Evolutionary conservation across 2,329 filamentous ascomycete species (phyloP).

Genomic region (Paecilomyces formosus): DNA sequence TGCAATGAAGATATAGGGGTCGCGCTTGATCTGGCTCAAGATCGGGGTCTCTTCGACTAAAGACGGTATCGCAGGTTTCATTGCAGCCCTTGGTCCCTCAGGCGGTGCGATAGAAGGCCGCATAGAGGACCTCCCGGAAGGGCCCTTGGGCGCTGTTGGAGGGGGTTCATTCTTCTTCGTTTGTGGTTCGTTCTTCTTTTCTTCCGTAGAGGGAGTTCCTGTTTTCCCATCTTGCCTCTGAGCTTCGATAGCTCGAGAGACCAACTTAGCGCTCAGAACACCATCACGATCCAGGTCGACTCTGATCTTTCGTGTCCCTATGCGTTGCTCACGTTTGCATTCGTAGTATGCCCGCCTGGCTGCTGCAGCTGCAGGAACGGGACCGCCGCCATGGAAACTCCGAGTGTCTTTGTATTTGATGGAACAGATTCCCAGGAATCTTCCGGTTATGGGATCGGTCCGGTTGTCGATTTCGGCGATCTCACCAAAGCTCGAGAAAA

Average conservation of each 20-base stretch:
- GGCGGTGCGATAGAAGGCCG: constrained; percentile 25
- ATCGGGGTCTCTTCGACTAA: constrained; percentile 61
- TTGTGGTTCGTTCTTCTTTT: constrained; percentile 26
- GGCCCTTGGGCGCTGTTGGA: constrained; percentile 80
- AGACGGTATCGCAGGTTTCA: constrained; percentile 33
- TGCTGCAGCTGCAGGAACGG: constrained; percentile 66
- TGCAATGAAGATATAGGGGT: constrained; percentile 88
- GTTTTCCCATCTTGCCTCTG: constrained; percentile 49
- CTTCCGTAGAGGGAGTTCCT: constrained; percentile 12
- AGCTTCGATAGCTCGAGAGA: constrained; percentile 65
- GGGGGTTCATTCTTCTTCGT: constrained; percentile 57
- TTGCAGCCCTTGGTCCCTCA: constrained; percentile 32
- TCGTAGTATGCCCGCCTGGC: constrained; percentile 70
- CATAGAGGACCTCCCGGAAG: constrained; percentile 50
- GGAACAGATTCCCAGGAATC: constrained; percentile 86
- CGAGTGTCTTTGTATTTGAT: constrained; percentile 75
- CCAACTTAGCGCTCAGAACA: constrained; percentile 67
- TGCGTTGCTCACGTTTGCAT: constrained; percentile 68
- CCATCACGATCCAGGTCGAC: constrained; percentile 90
- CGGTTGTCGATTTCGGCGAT: constrained; percentile 89
- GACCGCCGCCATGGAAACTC: constrained; percentile 43
- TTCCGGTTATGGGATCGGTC: constrained; percentile 89
- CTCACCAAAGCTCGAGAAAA: constrained; percentile 47
- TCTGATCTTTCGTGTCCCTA: constrained; percentile 68
- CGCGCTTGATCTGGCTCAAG: constrained; percentile 61